Base-by-base conservation (phyloP, 2,329 filamentous ascomycete genomes). In the Verticillium klebahnii region DNA sequence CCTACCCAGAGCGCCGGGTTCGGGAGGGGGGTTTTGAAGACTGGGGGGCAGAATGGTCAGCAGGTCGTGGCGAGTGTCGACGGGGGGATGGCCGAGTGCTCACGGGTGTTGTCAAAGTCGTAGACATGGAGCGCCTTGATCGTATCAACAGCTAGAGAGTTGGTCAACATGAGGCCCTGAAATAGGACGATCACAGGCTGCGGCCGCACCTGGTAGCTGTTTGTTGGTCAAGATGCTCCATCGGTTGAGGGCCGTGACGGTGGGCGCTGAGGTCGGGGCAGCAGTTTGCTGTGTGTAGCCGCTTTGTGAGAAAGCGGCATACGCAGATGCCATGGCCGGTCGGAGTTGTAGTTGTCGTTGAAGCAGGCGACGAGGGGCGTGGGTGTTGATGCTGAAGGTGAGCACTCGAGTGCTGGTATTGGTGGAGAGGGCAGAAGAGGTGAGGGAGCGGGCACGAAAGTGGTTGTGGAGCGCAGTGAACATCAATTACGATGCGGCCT, bases 31-130 rank as follows among this genome's bases (percentile, higher is more conserved):
- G 91, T 96, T 69, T 89, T 88, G 80, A 99, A 99, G 57, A 99
- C 91, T 93, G 69, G 11, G 36, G 14, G 29, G 5, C 52, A 52
- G 3, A 37, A 40, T 32, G 57, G 67, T 62, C 3, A 66, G 58
- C 45, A 64, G 57, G n/a, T 23, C 45, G 45, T 14, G 25, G 45
- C 45, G 14, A 32, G 29, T 25, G 54, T 14, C 25, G 11, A 11
- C 8, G 54, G 29, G 52, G 6, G 54, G 14, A 19, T 4, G 54
- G 54, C 19, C 6, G 25, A 34, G 5, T 12, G 66, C 89, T 73
- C 80, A 94, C 91, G 79, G 40, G 94, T 98, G 72, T 99, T 98
- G 77, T 99, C 95, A 75, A 98, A 99, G 75, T 99, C 95, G 78
- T 98, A 98, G 68, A 99, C 85, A 72, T 98, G 94, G 59, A 99